A percentile compares a stretch with the other conserved stretches of the same genome.
phyloP scores from a whole-genome alignment of 208 protist genomes.

The Crithidia expoeki region DNA sequence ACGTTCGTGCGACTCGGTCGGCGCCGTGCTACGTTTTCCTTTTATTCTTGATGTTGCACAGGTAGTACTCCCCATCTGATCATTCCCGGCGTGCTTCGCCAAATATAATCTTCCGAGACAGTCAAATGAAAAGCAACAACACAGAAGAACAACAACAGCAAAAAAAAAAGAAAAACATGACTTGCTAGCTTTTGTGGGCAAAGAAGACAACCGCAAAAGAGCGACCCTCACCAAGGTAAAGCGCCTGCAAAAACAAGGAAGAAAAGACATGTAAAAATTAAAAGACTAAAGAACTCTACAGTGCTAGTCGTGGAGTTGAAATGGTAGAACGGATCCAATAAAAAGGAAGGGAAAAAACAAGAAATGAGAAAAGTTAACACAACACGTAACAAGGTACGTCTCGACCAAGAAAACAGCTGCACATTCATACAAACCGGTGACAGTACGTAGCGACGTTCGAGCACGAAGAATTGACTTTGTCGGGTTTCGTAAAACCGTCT shows the following conservation, averaged over 20 bases:
- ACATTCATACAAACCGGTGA: not conserved
- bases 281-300: not conserved
- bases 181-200: too few species aligned
- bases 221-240: not conserved
- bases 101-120: too few species aligned
- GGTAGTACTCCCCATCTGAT: too few species aligned
- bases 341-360: conserved; percentile 7
- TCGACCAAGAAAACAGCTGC: conserved; percentile 12
- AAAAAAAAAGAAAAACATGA: not conserved
- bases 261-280: not conserved
- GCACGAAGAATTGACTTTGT: conserved; percentile 4
- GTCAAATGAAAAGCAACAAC: not conserved
- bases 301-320: conserved; percentile 6
- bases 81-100: too few species aligned
- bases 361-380: not conserved
- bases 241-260: not conserved
- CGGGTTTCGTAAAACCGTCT: too few species aligned
- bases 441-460: conserved; percentile 8
- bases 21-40: too few species aligned
- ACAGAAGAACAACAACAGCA: not conserved
- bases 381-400: conserved; percentile 7
- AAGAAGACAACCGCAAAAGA: not conserved
- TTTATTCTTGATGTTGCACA: too few species aligned
- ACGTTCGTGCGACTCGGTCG: too few species aligned
- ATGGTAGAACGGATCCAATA: conserved; percentile 6